Conservation (phyloP, 2,329 filamentous ascomycete genomes). For the Sporothrix pseudoabietina region DNA sequence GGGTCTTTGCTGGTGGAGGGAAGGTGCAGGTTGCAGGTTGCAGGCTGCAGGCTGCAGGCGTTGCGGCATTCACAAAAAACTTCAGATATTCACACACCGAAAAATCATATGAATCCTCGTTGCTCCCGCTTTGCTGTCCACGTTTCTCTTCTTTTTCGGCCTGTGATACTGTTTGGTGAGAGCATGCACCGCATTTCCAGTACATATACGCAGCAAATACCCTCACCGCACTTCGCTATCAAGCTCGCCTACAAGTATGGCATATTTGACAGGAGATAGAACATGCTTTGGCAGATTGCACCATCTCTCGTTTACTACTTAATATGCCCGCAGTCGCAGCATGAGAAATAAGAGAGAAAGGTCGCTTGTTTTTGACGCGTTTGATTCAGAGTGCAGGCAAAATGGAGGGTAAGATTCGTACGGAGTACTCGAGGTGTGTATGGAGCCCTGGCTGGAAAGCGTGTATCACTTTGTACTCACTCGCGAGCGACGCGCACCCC, state of each 20-base stretch:
- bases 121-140: neutral
- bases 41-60: too few relatives aligned
- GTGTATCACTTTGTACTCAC: constrained; percentile 14
- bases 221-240: neutral
- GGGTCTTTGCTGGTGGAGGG: neutral
- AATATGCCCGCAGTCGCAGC: neutral
- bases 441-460: too few relatives aligned
- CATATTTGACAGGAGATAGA: neutral
- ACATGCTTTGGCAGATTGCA: neutral
- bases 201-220: too few relatives aligned
- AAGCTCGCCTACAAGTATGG: neutral
- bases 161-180: neutral
- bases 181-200: neutral
- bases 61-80: neutral
- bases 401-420: neutral
- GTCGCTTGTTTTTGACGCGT: constrained; percentile 23
- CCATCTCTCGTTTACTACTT: neutral
- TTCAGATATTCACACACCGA: neutral
- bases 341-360: neutral
- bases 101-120: too few relatives aligned
- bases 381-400: neutral
- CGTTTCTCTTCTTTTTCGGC: neutral
- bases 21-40: neutral
- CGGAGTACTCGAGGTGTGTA: neutral
- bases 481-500: neutral